Evolutionary conservation across 495 filamentous ascomycete genomes (phyloP), one percentile per base, ranked within the genome.

Genomic region (Apiosordaria backusii): DNA sequence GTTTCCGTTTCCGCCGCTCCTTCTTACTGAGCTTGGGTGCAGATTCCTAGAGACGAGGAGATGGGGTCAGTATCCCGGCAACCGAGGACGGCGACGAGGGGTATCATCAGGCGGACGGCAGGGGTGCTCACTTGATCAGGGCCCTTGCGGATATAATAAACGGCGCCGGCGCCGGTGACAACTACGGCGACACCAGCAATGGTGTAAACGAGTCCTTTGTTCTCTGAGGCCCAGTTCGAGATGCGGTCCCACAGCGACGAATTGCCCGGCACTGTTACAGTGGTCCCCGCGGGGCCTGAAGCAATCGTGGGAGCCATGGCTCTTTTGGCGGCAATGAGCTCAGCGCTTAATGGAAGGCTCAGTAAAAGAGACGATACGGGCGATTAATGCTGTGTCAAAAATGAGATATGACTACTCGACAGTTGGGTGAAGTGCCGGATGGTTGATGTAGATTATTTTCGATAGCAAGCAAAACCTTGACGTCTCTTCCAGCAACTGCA

Each of bases 181-280:
- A 97, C 92, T 29, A 98, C 87, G 55, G 93, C 92, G 26, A 96
- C 89, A 76, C 94, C 95, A 64, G 92, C 92, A 79, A 97, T 90
- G 68, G 96, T 97, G 78, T 97, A 99, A 50, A 97, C 95, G 57
- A 93, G 82, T 52, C 89, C 90, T 80, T 97, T 99, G 76, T 99
- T 89, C 72, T 98, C 95, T 0, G 93, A 92, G 24, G 90, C 92
- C 92, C 94, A 99, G 77, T 85, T 90, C 68, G 92, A 90, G 73
- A 97, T 79, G 66, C 93, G 88, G 77, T 94, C 89, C 92, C 92
- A 96, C 62, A 96, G 75, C 22, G 93, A 92, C 66, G 90, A 84
- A 52, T 82, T 74, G 67, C 79, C 78, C 10, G 79, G 72, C 55
- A 83, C 60, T 19, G 76, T 73, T 25, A 80, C 67, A 16, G 77